Conservation (phyloP, 768 basidiomycete species). For the Psilocybe subaeruginosa region DNA sequence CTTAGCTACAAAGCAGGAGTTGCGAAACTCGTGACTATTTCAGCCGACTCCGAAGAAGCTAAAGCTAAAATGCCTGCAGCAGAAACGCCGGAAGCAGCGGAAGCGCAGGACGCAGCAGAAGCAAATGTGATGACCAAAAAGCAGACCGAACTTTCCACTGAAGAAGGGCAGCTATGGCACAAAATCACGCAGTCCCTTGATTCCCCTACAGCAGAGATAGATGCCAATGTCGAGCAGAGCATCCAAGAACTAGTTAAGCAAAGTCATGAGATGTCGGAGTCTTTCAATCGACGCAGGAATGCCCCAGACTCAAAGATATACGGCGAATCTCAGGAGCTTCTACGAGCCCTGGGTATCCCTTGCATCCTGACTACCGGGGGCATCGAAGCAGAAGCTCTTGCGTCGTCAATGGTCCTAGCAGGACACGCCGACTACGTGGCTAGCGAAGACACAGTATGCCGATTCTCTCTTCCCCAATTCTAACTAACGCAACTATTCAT, state of each 20-base stretch:
- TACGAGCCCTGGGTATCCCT: constrained; percentile 82
- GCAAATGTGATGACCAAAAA: constrained; percentile 53
- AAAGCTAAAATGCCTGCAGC: neutral
- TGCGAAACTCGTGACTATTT: constrained; percentile 44
- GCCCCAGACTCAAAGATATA: constrained; percentile 71
- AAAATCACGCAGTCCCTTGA: constrained; percentile 7
- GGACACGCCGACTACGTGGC: constrained; percentile 87
- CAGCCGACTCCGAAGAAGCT: constrained; percentile 20
- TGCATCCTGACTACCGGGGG: constrained; percentile 69
- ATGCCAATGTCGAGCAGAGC: neutral
- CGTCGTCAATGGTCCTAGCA: constrained; percentile 71
- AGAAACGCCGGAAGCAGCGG: neutral
- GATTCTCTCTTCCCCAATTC: neutral
- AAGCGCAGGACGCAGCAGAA: neutral
- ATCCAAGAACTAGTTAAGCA: constrained; percentile 42
- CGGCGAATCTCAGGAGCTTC: constrained; percentile 65
- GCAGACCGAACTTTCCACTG: constrained; percentile 59
- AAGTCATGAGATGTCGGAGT: constrained; percentile 61
- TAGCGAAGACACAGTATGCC: constrained; percentile 83
- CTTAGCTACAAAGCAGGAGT: constrained; percentile 50
- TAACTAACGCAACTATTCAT: neutral
- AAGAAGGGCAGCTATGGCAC: constrained; percentile 68
- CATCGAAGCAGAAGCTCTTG: constrained; percentile 87
- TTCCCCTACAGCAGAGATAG: neutral
- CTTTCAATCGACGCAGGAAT: constrained; percentile 64